Base-by-base conservation (phyloP, 2,329 filamentous ascomycete species). In the Colletotrichum higginsianum region DNA sequence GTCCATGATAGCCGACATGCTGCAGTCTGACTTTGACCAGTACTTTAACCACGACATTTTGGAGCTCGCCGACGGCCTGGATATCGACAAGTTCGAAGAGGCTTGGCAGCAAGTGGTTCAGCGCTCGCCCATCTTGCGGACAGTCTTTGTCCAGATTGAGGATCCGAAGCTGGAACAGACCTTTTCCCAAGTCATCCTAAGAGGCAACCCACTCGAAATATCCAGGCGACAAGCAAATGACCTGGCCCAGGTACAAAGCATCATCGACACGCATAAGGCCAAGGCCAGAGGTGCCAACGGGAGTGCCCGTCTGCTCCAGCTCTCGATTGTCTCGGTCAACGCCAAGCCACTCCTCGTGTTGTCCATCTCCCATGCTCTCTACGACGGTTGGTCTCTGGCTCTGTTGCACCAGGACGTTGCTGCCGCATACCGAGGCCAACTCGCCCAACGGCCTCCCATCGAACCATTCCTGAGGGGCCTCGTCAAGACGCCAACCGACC, bases 41-140 rank as follows among this genome's bases (percentile, higher is more conserved):
- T 98, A 98, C 78, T 97, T 94, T 84, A 98, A 97, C 73, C 91
- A 96, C 68, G 93, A 98, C 76, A 82, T 96, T 2, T 83, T 97
- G 26, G 87, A 90, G 73, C 74, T 98, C 2, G 77, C 82, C 0
- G 74, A 83, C 0, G 79, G 82, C 0, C 84, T 91, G 1, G 86
- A 97, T 75, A 47, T 91, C 0, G 74, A 82, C 0, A 86, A 76
- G 56, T 84, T 98, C 0, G 84, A 86, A 46, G 61, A 78, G 1
- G 92, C 94, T 0, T 94, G 94, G 89, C 78, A 80, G 7, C 78
- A 78, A 0, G 89, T 95, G 1, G 82, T 94, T 38, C 78, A 83
- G 6, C 79, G 80, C 1, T 91, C 91, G 9, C 90, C 94, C 0
- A 93, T 98, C 38, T 83, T 98, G 12, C 89, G 95, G 18, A 96